These are phyloP conservation scores for Blastomyces percursus DNA, from an alignment of 2,329 filamentous ascomycete genomes.

Conservation along the genomic window DNA sequence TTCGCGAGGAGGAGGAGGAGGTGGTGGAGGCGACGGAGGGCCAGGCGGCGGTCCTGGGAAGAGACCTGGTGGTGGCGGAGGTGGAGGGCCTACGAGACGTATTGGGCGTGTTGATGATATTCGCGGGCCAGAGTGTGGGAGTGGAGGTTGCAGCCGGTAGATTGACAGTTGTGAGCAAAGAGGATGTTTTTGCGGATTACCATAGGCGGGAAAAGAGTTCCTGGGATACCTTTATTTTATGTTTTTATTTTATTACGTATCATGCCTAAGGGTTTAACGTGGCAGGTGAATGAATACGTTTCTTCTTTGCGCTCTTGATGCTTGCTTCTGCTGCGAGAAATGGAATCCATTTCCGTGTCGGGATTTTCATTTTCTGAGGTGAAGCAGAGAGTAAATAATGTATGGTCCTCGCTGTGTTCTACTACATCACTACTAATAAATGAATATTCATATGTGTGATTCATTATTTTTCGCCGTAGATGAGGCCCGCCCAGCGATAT, in stretches of 20 bases:
- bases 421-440: not conserved
- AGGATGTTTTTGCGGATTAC: not conserved
- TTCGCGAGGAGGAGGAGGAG: conserved; percentile 11
- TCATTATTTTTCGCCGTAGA: not conserved
- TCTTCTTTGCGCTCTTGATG: not conserved
- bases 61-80: conserved; percentile 16
- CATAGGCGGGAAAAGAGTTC: not conserved
- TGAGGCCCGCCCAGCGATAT: not conserved
- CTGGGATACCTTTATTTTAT: not conserved
- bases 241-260: not conserved
- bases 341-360: not conserved
- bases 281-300: not conserved
- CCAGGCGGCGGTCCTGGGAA: conserved; percentile 14
- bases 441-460: not conserved
- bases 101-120: conserved; percentile 40
- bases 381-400: not conserved
- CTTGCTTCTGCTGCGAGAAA: not conserved
- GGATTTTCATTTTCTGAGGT: not conserved
- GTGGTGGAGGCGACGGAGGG: conserved; percentile 14
- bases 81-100: conserved; percentile 24
- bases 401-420: not conserved
- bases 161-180: not conserved
- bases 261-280: not conserved
- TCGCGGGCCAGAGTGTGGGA: conserved; percentile 38
- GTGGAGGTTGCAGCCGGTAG: conserved; percentile 31